Conservation (phyloP, 345 rosid genomes). For the Eutrema heterophyllum region DNA sequence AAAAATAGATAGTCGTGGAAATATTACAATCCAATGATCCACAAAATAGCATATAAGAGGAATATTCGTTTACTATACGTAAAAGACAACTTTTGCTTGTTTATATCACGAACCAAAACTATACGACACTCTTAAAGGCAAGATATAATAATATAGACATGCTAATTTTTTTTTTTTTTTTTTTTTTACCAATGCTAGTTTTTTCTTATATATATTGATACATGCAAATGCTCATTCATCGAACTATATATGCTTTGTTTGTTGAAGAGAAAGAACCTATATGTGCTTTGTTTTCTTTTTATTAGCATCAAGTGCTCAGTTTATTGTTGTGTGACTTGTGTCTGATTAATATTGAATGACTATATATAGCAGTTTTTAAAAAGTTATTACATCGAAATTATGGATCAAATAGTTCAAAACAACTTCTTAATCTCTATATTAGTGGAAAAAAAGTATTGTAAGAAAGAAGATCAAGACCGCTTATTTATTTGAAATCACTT, state of each 20-base stretch:
- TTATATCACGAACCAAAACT: neutral
- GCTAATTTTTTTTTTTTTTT: neutral
- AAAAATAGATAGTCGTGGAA: neutral
- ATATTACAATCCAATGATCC: slow-evolving; percentile 10
- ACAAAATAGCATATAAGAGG: slow-evolving; percentile 12
- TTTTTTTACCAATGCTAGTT: neutral
- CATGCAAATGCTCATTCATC: neutral
- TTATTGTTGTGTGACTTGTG: too few relatives aligned
- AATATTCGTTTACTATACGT: slow-evolving; percentile 25
- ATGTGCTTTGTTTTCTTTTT: neutral
- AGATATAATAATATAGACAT: neutral
- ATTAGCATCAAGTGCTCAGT: too few relatives aligned
- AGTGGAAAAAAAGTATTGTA: too few relatives aligned
- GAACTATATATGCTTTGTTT: neutral
- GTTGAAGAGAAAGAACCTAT: neutral
- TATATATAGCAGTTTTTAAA: too few relatives aligned
- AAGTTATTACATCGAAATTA: too few relatives aligned
- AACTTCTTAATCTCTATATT: too few relatives aligned
- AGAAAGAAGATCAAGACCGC: too few relatives aligned
- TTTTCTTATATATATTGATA: neutral
- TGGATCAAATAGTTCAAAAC: too few relatives aligned
- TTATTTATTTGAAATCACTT: too few relatives aligned
- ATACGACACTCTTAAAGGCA: neutral
- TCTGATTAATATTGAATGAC: too few relatives aligned
- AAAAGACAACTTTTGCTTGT: neutral